A percentile compares a stretch with the other conserved stretches of the same genome.
phyloP scores from a whole-genome alignment of 495 filamentous ascomycete genomes.

The Podospora didyma region DNA sequence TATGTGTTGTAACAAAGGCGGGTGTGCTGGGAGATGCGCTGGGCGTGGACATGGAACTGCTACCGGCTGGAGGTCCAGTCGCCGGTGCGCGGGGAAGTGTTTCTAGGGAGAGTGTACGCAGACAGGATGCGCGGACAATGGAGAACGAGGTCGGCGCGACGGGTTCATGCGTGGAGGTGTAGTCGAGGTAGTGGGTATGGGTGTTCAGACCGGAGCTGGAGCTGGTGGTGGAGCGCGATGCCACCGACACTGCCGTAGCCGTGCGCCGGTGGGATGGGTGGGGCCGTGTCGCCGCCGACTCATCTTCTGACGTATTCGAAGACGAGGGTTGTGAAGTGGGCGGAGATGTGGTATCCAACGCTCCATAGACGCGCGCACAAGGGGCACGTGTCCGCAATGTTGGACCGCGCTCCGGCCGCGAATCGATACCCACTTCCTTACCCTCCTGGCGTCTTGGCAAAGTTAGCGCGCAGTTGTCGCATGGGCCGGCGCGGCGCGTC shows the following conservation, averaged over 20 bases:
- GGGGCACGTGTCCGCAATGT: conserved; percentile 47
- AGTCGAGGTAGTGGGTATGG: conserved; percentile 81
- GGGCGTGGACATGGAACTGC: conserved; percentile 32
- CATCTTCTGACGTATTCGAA: conserved; percentile 44
- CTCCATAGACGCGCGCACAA: conserved; percentile 43
- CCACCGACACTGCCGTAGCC: conserved; percentile 24
- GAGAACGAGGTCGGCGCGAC: conserved; percentile 73
- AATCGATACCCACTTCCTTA: conserved; percentile 24
- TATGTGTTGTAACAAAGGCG: conserved; percentile 49
- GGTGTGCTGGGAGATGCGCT: conserved; percentile 31
- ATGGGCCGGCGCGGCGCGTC: conserved; percentile 49
- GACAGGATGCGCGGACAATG: conserved; percentile 75
- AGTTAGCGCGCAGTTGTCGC: conserved; percentile 59
- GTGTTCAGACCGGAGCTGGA: conserved; percentile 53
- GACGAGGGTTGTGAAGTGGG: conserved; percentile 42
- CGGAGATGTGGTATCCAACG: conserved; percentile 33
- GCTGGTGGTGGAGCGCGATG: conserved; percentile 43
- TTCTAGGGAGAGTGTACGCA: conserved; percentile 84
- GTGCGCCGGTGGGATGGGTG: conserved; percentile 26
- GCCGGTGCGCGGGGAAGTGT: conserved; percentile 65
- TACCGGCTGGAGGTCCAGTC: conserved; percentile 20
- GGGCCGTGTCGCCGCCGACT: conserved; percentile 13
- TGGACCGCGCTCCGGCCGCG: conserved; percentile 30
- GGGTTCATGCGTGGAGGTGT: conserved; percentile 80
- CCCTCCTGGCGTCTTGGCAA: conserved; percentile 49